Base-by-base conservation (phyloP, 805 yeast genomes). In the Lachancea sp. region DNA sequence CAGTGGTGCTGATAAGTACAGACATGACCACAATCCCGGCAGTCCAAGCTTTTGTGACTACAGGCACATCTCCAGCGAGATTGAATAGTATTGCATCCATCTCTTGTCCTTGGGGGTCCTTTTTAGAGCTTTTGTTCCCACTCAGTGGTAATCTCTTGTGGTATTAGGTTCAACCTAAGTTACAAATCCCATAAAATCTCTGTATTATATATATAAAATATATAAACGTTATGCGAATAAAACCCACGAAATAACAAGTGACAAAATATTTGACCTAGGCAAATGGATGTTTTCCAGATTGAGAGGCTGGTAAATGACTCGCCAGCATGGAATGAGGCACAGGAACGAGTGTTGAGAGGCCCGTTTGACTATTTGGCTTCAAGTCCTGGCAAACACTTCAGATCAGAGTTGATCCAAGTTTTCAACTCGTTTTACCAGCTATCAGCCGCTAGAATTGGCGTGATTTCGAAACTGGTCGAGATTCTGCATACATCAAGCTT, bases 401-500 rank as follows among this genome's bases (percentile, higher is more conserved):
- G 86, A 28, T 56, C 65, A 2, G 50, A 61, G 34, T 54, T 80
- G 45, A 70, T 81, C 2, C 60, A 62, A 8, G 68, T 74, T 12
- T 80, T 82, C 60, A 78, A 80, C 47, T 40, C 60, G n/a, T 63
- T 78, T 24, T 65, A 78, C 29, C 39, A 64, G 12, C 67, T 79
- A 1, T 71, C 75, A 0, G 49, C 45, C 2, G 55, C 48, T 1
- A 56, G 62, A 19, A 51, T 80, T 8, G 49, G 41, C 0, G 55
- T 57, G 26, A 65, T 83, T 8, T 65, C 71, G 23, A 54, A 61
- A 8, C 63, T 78, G 20, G 69, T 82, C n/a, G 77, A 74, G 45
- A 70, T 72, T 31, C 60, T 83, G 21, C 92, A 83, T 57, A 70
- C 75, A 4, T 75, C 88, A 0, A 78, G 87, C 8, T 58, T 83